Conservation (phyloP, 441 rosid genomes). For the Populus hybrid region DNA sequence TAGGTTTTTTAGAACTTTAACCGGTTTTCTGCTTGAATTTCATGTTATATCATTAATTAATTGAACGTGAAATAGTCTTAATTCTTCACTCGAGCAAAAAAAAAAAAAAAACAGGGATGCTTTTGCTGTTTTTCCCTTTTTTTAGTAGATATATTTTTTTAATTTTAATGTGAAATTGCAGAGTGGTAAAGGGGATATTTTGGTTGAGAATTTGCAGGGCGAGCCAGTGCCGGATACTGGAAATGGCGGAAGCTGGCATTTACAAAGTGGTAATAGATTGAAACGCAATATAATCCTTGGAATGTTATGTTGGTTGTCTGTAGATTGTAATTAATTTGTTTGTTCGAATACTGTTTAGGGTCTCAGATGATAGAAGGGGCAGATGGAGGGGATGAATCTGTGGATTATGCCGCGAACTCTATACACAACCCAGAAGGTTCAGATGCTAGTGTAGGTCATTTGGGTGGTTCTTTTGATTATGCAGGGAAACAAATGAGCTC, state of each 20-base stretch:
- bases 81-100: too few species aligned
- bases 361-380: constrained; percentile 31
- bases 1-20: background rate
- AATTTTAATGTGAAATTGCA: constrained; percentile 29
- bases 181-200: constrained; percentile 40
- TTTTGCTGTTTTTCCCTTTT: background rate
- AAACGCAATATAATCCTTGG: background rate
- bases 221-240: constrained; percentile 26
- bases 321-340: constrained; percentile 19
- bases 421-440: background rate
- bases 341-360: constrained; percentile 32
- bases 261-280: constrained; percentile 41
- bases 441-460: background rate
- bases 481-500: constrained; percentile 26
- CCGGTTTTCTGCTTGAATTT: background rate
- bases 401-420: background rate
- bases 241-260: constrained; percentile 29
- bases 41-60: background rate
- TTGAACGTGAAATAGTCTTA: background rate
- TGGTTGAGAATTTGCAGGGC: constrained; percentile 8
- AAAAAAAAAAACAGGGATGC: background rate
- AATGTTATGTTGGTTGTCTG: background rate
- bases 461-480: constrained; percentile 25
- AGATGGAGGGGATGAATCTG: background rate
- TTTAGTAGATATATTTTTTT: background rate